A percentile compares a stretch with the other conserved stretches of the same genome.
Conservation (phyloP, 2,329 filamentous ascomycete species). For the Aphanoascus verrucosus region DNA sequence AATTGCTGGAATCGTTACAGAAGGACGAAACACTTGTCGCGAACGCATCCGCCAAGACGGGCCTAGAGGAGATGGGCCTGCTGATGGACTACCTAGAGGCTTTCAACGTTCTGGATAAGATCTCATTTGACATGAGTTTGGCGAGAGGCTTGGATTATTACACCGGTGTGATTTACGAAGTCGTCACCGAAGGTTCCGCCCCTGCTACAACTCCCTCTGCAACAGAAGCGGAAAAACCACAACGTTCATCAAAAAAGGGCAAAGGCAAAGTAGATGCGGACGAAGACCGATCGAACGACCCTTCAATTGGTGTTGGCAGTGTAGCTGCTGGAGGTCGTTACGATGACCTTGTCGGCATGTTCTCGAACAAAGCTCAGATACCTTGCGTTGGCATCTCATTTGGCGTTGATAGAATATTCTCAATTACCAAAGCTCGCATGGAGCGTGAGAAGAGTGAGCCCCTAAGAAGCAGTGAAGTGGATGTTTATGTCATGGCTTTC, state of each 20-base stretch:
- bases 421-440: slow-evolving; percentile 70
- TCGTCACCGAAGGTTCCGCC: slow-evolving; percentile 70
- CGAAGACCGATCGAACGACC: slow-evolving; percentile 64
- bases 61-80: slow-evolving; percentile 67
- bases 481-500: slow-evolving; percentile 92
- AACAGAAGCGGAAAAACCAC: slow-evolving; percentile 28
- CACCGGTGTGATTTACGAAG: slow-evolving; percentile 83
- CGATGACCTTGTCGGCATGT: slow-evolving; percentile 90
- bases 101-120: slow-evolving; percentile 58
- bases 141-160: slow-evolving; percentile 90
- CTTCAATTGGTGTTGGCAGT: slow-evolving; percentile 73
- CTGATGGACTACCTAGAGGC: slow-evolving; percentile 74
- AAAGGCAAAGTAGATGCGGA: slow-evolving; percentile 43
- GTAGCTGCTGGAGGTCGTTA: slow-evolving; percentile 85
- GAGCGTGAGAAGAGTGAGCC: slow-evolving; percentile 46
- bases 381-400: slow-evolving; percentile 90
- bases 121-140: slow-evolving; percentile 83
- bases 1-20: slow-evolving; percentile 61
- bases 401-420: slow-evolving; percentile 90
- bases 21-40: slow-evolving; percentile 56
- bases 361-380: slow-evolving; percentile 71
- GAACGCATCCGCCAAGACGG: slow-evolving; percentile 66
- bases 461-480: slow-evolving; percentile 62
- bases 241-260: slow-evolving; percentile 43
- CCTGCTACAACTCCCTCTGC: slow-evolving; percentile 37